These are phyloP conservation scores for Botryotinia narcissicola DNA, from an alignment of 2,329 filamentous ascomycete genomes.

Conservation along the genomic window DNA sequence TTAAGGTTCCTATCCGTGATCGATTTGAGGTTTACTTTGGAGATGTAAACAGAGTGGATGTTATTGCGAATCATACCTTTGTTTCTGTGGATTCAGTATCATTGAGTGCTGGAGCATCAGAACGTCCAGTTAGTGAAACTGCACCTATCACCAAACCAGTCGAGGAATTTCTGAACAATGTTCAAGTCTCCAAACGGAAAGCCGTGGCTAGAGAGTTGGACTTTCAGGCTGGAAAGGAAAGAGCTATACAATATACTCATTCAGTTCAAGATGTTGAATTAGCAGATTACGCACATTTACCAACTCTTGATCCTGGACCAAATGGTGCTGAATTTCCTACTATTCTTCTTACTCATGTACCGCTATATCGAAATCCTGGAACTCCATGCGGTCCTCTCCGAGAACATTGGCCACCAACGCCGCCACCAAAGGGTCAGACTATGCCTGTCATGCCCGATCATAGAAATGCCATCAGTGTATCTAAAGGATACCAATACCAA, in stretches of 20 bases:
- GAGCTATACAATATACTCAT: slow-evolving; percentile 57
- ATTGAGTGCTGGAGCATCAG: slow-evolving; percentile 66
- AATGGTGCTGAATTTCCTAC: slow-evolving; percentile 69
- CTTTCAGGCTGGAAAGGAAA: slow-evolving; percentile 56
- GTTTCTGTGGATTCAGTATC: slow-evolving; percentile 89
- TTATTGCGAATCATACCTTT: slow-evolving; percentile 93
- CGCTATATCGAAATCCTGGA: slow-evolving; percentile 75
- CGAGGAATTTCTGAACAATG: slow-evolving; percentile 69
- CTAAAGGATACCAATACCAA: slow-evolving; percentile 89
- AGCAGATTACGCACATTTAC: slow-evolving; percentile 40
- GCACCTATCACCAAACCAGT: slow-evolving; percentile 73
- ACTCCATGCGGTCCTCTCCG: slow-evolving; percentile 85
- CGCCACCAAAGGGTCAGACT: slow-evolving; percentile 57
- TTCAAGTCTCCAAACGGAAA: slow-evolving; percentile 63
- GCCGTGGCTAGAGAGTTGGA: slow-evolving; percentile 68
- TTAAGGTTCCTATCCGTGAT: slow-evolving; percentile 76
- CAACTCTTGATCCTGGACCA: slow-evolving; percentile 45
- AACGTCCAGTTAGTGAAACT: slow-evolving; percentile 42
- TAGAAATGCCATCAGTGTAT: slow-evolving; percentile 74
- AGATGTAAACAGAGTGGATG: slow-evolving; percentile 83
- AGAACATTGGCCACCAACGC: slow-evolving; percentile 76
- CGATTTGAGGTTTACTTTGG: slow-evolving; percentile 89
- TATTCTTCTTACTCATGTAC: slow-evolving; percentile 86
- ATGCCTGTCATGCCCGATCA: slow-evolving; percentile 59
- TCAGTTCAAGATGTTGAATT: slow-evolving; percentile 52